A percentile compares a stretch with the other conserved stretches of the same genome.
Conservation (phyloP, 2,329 filamentous ascomycete genomes). For the Claviceps sorghi region DNA sequence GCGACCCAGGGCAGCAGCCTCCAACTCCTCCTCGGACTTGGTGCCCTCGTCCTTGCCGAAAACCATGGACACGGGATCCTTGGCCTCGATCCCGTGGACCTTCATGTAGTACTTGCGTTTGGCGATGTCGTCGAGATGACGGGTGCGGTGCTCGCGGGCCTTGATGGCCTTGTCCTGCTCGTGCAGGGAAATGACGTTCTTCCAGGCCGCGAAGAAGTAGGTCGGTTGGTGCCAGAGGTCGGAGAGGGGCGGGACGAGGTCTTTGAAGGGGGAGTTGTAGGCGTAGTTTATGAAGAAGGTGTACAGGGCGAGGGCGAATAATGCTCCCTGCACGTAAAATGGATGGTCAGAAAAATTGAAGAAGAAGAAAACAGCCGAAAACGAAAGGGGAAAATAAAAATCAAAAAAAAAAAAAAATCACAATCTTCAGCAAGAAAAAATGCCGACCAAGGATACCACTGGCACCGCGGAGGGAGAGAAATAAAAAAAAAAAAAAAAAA, state of each 20-base stretch:
- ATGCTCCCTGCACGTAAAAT: constrained; percentile 37
- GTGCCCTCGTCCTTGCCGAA: constrained; percentile 24
- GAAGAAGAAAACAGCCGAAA: too few species aligned
- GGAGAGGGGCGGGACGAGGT: constrained; percentile 59
- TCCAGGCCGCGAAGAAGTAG: constrained; percentile 46
- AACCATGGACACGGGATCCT: constrained; percentile 36
- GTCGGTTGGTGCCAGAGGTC: constrained; percentile 58
- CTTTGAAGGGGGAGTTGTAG: constrained; percentile 60
- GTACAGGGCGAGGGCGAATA: constrained; percentile 52
- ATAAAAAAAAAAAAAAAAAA: background rate
- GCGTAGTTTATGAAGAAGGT: constrained; percentile 71
- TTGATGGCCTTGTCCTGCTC: constrained; percentile 54
- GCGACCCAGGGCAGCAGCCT: constrained; percentile 21
- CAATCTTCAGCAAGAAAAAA: background rate
- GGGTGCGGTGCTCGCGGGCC: constrained; percentile 56
- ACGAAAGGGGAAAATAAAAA: background rate
- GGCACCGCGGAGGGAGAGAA: too few species aligned
- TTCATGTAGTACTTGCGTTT: constrained; percentile 77
- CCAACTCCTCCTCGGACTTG: constrained; percentile 22
- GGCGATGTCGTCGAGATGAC: constrained; percentile 68
- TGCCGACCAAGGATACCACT: background rate
- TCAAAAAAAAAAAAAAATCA: too few species aligned
- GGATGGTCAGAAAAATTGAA: background rate
- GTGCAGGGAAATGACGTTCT: constrained; percentile 64
- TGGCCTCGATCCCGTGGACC: constrained; percentile 64